phyloP scores from a whole-genome alignment of 352 stramenopile genomes.

The Globisporangium viniferum region DNA sequence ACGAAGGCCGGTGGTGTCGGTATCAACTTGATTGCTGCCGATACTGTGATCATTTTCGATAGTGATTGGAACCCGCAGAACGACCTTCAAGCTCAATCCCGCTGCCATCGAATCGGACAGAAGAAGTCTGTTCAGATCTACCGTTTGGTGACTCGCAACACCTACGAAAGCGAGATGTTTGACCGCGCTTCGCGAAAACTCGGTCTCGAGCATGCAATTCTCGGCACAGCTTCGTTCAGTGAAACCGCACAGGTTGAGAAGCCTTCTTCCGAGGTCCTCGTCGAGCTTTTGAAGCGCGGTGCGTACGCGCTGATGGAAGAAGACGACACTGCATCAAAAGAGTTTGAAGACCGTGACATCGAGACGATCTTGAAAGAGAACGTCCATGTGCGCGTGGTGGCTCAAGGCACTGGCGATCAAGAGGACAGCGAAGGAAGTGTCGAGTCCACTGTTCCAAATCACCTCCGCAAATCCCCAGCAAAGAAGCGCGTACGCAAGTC shows the following conservation, averaged over 20 bases:
- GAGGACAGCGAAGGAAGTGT: constrained; percentile 20
- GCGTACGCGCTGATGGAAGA: constrained; percentile 98
- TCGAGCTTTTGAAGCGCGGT: constrained; percentile 96
- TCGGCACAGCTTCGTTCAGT: constrained; percentile 93
- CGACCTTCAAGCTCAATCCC: constrained; percentile 82
- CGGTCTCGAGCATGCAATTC: constrained; percentile 97
- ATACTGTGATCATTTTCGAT: constrained; percentile 99
- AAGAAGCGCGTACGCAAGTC: constrained; percentile 71
- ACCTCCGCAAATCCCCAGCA: constrained; percentile 35
- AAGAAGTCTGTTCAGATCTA: constrained; percentile 98
- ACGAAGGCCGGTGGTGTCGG: constrained; percentile 98
- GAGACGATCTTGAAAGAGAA: constrained; percentile 94
- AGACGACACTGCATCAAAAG: constrained; percentile 91
- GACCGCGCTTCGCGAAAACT: constrained; percentile 97
- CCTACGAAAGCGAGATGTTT: constrained; percentile 99
- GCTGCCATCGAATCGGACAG: constrained; percentile 98
- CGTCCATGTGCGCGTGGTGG: constrained; percentile 66
- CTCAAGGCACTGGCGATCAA: constrained; percentile 29
- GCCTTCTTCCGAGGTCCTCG: constrained; percentile 90
- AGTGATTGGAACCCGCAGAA: constrained; percentile 99
- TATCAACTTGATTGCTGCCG: constrained; percentile 97
- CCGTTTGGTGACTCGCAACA: constrained; percentile 97
- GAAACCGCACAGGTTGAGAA: constrained; percentile 87
- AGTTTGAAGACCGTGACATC: constrained; percentile 96
- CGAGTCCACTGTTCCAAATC: constrained; percentile 10